phyloP scores from a whole-genome alignment of 345 rosid species.

The Dovyalis caffra region DNA sequence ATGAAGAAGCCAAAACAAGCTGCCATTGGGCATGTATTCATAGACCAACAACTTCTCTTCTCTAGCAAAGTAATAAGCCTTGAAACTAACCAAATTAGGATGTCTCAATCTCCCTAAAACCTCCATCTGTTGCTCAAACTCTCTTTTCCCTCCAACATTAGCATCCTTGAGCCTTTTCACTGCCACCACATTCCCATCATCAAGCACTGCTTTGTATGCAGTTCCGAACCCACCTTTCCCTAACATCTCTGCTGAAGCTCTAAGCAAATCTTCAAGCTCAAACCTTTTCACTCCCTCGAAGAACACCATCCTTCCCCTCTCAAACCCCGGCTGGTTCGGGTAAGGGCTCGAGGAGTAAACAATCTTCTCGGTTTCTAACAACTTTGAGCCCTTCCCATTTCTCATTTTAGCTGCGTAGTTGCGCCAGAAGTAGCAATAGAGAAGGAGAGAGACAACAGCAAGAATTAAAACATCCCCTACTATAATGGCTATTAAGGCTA shows the following conservation, averaged over 20 bases:
- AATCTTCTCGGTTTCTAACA: slow-evolving; percentile 77
- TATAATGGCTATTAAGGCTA: slow-evolving; percentile 62
- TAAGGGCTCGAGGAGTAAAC: slow-evolving; percentile 87
- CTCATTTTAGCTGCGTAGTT: slow-evolving; percentile 50
- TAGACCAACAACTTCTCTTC: slow-evolving; percentile 87
- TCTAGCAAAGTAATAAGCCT: slow-evolving; percentile 82
- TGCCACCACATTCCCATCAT: slow-evolving; percentile 79
- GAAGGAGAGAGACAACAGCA: slow-evolving; percentile 60
- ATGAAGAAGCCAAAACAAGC: slow-evolving; percentile 92
- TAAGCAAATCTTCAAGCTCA: slow-evolving; percentile 80
- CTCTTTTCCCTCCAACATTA: slow-evolving; percentile 55
- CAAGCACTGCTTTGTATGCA: slow-evolving; percentile 88
- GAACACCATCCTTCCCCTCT: slow-evolving; percentile 85
- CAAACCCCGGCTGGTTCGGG: slow-evolving; percentile 55
- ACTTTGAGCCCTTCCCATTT: slow-evolving; percentile 55
- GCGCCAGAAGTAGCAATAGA: slow-evolving; percentile 89
- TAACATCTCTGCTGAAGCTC: slow-evolving; percentile 96
- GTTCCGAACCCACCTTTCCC: slow-evolving; percentile 95
- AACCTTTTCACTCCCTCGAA: slow-evolving; percentile 76
- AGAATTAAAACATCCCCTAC: slow-evolving; percentile 66
- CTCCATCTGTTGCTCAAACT: slow-evolving; percentile 89
- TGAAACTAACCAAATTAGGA: slow-evolving; percentile 61
- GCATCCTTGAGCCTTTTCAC: slow-evolving; percentile 88
- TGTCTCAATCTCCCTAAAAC: slow-evolving; percentile 72
- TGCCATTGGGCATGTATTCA: slow-evolving; percentile 86